Evolutionary conservation across 179 eudicot genomes (phyloP).

Genomic region (Monotropa hypopitys): DNA sequence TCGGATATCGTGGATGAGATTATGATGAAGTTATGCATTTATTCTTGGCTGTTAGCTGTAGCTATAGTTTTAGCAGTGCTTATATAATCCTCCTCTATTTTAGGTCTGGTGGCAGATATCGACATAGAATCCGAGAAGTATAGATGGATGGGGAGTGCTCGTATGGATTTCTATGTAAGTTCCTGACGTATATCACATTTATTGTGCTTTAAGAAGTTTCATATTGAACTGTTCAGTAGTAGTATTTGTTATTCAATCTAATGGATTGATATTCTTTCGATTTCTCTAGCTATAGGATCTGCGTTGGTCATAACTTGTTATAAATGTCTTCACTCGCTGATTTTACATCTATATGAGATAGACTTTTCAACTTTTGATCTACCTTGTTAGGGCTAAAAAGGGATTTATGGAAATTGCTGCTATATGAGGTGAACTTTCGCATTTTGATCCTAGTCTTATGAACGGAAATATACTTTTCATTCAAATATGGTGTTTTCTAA

Average conservation of each 20-base stretch:
- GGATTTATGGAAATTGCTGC: too few species aligned
- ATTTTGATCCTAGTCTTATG: too few species aligned
- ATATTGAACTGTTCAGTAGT: not conserved
- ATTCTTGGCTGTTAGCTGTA: not conserved
- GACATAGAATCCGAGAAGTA: conserved; percentile 94
- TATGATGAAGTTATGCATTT: not conserved
- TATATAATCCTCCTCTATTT: conserved; percentile 9
- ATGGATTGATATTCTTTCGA: not conserved
- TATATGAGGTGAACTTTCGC: too few species aligned
- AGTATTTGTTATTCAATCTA: not conserved
- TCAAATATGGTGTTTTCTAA: too few species aligned
- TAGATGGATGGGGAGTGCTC: conserved; percentile 98
- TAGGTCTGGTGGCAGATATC: conserved; percentile 86
- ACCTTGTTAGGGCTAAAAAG: too few species aligned
- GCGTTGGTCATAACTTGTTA: not conserved
- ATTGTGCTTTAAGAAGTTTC: not conserved
- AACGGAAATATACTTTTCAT: too few species aligned
- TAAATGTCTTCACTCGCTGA: not conserved
- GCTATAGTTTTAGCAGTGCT: not conserved
- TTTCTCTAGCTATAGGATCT: not conserved
- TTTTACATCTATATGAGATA: too few species aligned
- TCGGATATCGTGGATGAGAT: conserved; percentile 1
- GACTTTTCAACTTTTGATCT: too few species aligned
- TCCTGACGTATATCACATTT: not conserved
- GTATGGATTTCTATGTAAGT: conserved; percentile 74